A percentile compares a stretch with the other conserved stretches of the same genome.
phyloP scores from a whole-genome alignment of 2,329 filamentous ascomycete genomes.

The Cercospora janseana region DNA sequence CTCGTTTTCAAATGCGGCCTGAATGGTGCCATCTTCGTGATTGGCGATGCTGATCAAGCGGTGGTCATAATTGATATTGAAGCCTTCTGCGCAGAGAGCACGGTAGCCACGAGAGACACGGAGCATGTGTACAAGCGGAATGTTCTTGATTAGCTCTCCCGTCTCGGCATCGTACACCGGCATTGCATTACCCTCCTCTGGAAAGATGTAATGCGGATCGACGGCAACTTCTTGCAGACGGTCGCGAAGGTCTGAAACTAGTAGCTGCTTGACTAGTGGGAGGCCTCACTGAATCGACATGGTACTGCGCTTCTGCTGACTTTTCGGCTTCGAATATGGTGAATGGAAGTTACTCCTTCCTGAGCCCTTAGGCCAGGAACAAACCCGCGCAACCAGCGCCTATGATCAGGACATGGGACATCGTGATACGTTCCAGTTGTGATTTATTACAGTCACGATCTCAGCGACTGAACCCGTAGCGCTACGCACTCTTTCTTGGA shows the following conservation, averaged over 20 bases:
- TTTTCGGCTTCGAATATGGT: constrained; percentile 25
- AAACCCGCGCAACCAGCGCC: constrained; percentile 27
- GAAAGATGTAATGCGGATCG: constrained; percentile 20
- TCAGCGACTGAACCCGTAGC: too few relatives aligned
- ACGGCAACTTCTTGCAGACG: constrained; percentile 23
- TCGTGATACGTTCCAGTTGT: too few relatives aligned
- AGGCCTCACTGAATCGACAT: constrained; percentile 25
- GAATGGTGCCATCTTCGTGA: not conserved
- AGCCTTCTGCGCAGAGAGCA: constrained; percentile 12
- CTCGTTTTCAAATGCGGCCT: constrained; percentile 14
- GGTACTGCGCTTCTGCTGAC: constrained; percentile 22
- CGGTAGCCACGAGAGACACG: constrained; percentile 17
- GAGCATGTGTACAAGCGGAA: constrained; percentile 18
- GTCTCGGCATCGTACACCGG: constrained; percentile 17
- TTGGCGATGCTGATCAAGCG: not conserved
- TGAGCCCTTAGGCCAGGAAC: constrained; percentile 26
- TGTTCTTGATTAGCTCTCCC: constrained; percentile 12
- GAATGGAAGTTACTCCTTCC: constrained; percentile 23
- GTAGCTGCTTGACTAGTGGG: constrained; percentile 16
- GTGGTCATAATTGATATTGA: constrained; percentile 14
- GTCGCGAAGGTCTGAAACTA: constrained; percentile 20
- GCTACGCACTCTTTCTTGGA: too few relatives aligned
- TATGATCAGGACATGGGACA: constrained; percentile 23
- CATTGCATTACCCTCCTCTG: constrained; percentile 13
- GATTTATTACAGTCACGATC: too few relatives aligned